Base-by-base conservation (phyloP, 768 basidiomycete genomes). In the Boletus insuetus region DNA sequence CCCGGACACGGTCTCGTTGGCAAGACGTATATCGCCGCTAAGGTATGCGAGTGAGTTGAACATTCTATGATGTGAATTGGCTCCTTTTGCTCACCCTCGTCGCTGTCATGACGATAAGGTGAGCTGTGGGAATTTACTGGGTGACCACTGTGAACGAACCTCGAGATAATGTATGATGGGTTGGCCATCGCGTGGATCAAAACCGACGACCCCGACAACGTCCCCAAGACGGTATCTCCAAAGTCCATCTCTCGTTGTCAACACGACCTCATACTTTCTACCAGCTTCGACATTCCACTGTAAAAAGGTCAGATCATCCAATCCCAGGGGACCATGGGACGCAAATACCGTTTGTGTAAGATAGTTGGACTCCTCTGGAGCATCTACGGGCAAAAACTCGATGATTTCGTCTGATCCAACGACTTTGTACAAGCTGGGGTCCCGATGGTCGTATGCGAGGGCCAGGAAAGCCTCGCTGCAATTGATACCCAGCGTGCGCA, bases 221-320 rank as follows among this genome's bases (percentile, higher is more conserved):
- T 70, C 62, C 12, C 56, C 56, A 11, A 65, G 51, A 47, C 61
- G 60, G 34, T 64, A 59, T 34, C 67, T 54, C 65, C 65, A 63
- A 5, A 69, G 46, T 20, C 61, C 60, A 37, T 68, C 64, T 49
- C 63, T 65, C 45, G 61, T 68, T 2, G 66, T 68, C 51, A 68
- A 44, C 17, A 62, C 39, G 7, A 69, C 55, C 10, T 65, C 61
- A 22, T 61, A 63, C 34, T 53, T 62, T 34, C n/a, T 40, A 17
- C 61, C 58, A 2, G 51, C 34, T 24, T 61, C 44, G 16, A 67
- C 42, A 5, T 65, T 62, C 65, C 67, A 65, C 62, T 67, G 29
- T 20, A 40, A 29, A 43, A 29, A 26, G 24, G 22, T 53, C 40
- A 49, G 51, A 54, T 49, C 38, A 26, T 39, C 24, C 6, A 13